These are phyloP conservation scores for Citrus sp. DNA, from an alignment of 345 rosid genomes.

Conservation along the genomic window DNA sequence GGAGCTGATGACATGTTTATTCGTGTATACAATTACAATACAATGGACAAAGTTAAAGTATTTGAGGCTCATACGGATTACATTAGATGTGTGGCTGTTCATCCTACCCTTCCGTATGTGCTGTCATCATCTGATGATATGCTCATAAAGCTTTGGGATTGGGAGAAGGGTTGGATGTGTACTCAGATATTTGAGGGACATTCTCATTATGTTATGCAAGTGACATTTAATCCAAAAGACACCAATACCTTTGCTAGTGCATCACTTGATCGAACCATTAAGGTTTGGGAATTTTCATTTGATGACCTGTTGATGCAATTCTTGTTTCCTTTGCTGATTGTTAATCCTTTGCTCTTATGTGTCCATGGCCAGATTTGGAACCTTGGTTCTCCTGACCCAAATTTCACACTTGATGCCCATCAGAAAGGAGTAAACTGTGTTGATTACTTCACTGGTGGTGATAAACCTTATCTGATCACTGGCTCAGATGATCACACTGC, in stretches of 20 bases:
- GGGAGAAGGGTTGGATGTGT: conserved; percentile 99
- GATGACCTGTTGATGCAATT: neutral
- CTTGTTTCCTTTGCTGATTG: conserved; percentile 7
- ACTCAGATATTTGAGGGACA: conserved; percentile 97
- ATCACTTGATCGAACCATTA: conserved; percentile 93
- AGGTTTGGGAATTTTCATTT: conserved; percentile 40
- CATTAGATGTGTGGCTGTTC: conserved; percentile 95
- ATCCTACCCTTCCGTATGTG: conserved; percentile 92
- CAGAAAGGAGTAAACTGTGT: conserved; percentile 93
- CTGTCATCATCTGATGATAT: conserved; percentile 98
- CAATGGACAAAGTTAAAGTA: conserved; percentile 92
- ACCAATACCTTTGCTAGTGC: conserved; percentile 99
- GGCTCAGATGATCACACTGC: conserved; percentile 98
- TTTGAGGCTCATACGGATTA: conserved; percentile 98
- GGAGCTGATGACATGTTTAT: conserved; percentile 96
- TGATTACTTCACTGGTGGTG: conserved; percentile 94
- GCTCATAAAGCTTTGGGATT: conserved; percentile 99
- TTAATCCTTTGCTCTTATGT: conserved; percentile 17
- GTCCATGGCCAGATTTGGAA: conserved; percentile 70
- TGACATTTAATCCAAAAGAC: conserved; percentile 91
- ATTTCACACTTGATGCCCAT: conserved; percentile 92
- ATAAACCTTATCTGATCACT: conserved; percentile 84
- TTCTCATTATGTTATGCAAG: conserved; percentile 99
- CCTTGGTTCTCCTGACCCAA: conserved; percentile 94
- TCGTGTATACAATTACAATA: conserved; percentile 94